These are phyloP conservation scores for Chenopodium quinoa DNA, from an alignment of 148 eudicot genomes.

Conservation along the genomic window DNA sequence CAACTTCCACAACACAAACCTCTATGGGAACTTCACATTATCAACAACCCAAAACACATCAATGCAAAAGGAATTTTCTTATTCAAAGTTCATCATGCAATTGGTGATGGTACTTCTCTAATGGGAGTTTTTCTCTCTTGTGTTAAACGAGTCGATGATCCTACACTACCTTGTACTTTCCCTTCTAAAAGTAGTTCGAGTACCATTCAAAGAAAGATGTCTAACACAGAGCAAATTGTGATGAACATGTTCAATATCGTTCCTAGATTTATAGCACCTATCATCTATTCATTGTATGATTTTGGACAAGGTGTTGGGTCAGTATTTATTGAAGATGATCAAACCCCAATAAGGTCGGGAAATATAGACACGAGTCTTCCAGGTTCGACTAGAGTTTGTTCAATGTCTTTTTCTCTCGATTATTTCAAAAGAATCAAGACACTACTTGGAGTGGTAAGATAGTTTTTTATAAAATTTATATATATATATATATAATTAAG, in stretches of 20 bases:
- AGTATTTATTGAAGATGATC: slow-evolving; percentile 27
- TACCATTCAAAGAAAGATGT: background rate
- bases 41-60: background rate
- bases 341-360: slow-evolving; percentile 40
- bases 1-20: background rate
- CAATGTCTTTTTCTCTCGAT: slow-evolving; percentile 28
- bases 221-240: too few species aligned
- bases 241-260: background rate
- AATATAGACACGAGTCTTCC: slow-evolving; percentile 7
- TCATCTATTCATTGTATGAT: slow-evolving; percentile 25
- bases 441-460: slow-evolving; percentile 43
- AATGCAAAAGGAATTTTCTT: background rate
- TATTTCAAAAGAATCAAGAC: slow-evolving; percentile 33
- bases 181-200: slow-evolving; percentile 8
- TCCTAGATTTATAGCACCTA: slow-evolving; percentile 13
- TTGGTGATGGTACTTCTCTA: slow-evolving; percentile 23
- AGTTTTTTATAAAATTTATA: too few species aligned
- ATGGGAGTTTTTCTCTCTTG: slow-evolving; percentile 21
- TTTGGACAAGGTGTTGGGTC: slow-evolving; percentile 21
- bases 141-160: slow-evolving; percentile 19
- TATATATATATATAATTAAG: too few species aligned
- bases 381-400: slow-evolving; percentile 18
- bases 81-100: background rate
- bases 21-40: slow-evolving; percentile 4
- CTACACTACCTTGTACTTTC: slow-evolving; percentile 18